A percentile compares a stretch with the other conserved stretches of the same genome.
Evolutionary conservation across 2,329 filamentous ascomycete genomes (phyloP).

Genomic region (Ilyonectria sp.): DNA sequence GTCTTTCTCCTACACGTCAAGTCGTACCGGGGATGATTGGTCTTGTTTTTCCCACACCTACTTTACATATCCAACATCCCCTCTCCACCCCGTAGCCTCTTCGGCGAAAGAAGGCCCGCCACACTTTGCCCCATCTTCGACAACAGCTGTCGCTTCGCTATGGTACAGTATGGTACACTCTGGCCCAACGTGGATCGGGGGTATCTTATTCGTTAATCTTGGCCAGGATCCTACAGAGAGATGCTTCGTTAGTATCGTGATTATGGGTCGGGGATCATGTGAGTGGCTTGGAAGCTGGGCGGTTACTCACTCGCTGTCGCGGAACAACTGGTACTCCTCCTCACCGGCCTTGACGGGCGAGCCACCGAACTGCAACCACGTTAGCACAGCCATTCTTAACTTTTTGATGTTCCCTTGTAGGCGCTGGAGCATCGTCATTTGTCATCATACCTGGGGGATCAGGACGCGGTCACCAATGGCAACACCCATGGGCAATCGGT

Average conservation of each 20-base stretch:
- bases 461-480: slow-evolving; percentile 89
- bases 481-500: slow-evolving; percentile 89
- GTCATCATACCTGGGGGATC: slow-evolving; percentile 84
- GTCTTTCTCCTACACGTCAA: slow-evolving; percentile 23
- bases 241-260: slow-evolving; percentile 31
- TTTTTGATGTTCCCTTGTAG: background rate
- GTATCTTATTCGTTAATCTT: slow-evolving; percentile 93
- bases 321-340: slow-evolving; percentile 95
- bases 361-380: slow-evolving; percentile 81
- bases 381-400: slow-evolving; percentile 43
- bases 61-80: slow-evolving; percentile 42
- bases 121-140: slow-evolving; percentile 32
- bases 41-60: slow-evolving; percentile 37
- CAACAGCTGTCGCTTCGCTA: slow-evolving; percentile 43
- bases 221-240: slow-evolving; percentile 82
- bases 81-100: slow-evolving; percentile 24
- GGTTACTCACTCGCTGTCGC: slow-evolving; percentile 92
- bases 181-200: slow-evolving; percentile 40
- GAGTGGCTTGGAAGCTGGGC: background rate
- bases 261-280: background rate
- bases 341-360: slow-evolving; percentile 97
- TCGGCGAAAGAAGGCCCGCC: slow-evolving; percentile 22
- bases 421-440: background rate
- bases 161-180: slow-evolving; percentile 57
- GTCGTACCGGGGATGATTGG: slow-evolving; percentile 35